phyloP scores from a whole-genome alignment of 2,329 filamentous ascomycete genomes.

The Laburnicola sp. region DNA sequence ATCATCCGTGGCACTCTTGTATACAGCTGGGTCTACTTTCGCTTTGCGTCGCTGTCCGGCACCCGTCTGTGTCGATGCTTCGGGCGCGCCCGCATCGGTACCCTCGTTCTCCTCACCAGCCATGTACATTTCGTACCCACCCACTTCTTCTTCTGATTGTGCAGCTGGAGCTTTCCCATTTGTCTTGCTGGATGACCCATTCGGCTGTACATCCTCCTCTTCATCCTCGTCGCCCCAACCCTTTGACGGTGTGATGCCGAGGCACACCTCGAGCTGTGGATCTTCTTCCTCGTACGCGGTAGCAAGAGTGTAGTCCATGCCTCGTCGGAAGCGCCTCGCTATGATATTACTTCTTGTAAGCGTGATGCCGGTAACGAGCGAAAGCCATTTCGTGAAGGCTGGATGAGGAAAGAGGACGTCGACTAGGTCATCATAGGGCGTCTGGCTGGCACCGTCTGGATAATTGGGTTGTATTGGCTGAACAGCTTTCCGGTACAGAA shows the following conservation, averaged over 20 bases:
- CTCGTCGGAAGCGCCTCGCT: conserved; percentile 84
- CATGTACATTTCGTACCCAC: conserved; percentile 91
- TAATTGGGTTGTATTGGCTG: conserved; percentile 39
- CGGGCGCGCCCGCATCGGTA: conserved; percentile 43
- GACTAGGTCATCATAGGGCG: conserved; percentile 72
- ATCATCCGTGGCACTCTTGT: conserved; percentile 59
- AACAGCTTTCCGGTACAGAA: conserved; percentile 72
- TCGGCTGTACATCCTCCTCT: conserved; percentile 54
- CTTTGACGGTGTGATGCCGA: conserved; percentile 79
- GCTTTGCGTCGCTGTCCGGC: conserved; percentile 52
- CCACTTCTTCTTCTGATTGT: conserved; percentile 61
- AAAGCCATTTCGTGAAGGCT: conserved; percentile 88
- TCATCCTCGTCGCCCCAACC: conserved; percentile 80
- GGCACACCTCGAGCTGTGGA: conserved; percentile 80
- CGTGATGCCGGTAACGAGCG: conserved; percentile 74
- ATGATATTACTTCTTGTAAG: conserved; percentile 75
- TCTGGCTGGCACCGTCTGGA: conserved; percentile 37
- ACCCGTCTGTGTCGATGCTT: conserved; percentile 47
- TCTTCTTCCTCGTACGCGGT: conserved; percentile 75
- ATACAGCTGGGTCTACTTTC: conserved; percentile 76
- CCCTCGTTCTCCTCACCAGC: conserved; percentile 75
- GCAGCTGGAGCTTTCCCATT: conserved; percentile 39
- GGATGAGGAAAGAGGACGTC: conserved; percentile 80
- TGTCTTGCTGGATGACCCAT: conserved; percentile 32
- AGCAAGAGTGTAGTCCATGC: conserved; percentile 89